Evolutionary conservation across 495 filamentous ascomycete species (phyloP), one percentile per base, ranked within the genome.

Genomic region (Hyaloscypha variabilis): DNA sequence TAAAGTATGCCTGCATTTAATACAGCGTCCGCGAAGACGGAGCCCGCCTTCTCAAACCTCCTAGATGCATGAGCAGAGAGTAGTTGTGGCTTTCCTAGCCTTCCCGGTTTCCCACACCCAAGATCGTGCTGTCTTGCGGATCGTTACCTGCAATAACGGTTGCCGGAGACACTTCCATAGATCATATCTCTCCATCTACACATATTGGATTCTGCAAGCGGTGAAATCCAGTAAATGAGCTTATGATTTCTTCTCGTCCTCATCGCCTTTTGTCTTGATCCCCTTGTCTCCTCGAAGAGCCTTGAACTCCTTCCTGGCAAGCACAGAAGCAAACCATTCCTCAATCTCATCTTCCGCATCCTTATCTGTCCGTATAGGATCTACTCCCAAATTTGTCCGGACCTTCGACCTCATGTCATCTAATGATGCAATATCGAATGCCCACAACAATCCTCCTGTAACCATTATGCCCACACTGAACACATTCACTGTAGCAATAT

Each of bases 401-500:
- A 90, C 76, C 73, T 76, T 81, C 49, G 61, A 66, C 76, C 85
- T 81, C 76, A 93, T 74, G 72, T 96, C 92, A 36, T 90, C 88
- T 52, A 94, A 26, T 11, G 77, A 79, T 61, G 88, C 87, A 50
- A 96, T 82, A 75, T 95, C 87, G 51, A 94, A 81, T 0, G 84
- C 87, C 82, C 85, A 95, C 29, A 89, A 71, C 30, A 84, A 66
- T 0, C 87, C 92, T 6, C 93, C 93, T 8, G 78, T 78, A 17
- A 76, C 71, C 84, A 91, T 87, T 75, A 95, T 87, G 13, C 79
- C 82, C 49, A 92, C 83, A 62, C 86, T 88, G 26, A 88, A 26
- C 4, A 92, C 88, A 69, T 95, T 94, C 63, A 96, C 78, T 0
- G 92, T 95, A 0, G 93, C 93, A n/a, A 96, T 74, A 58, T 86